A percentile compares a stretch with the other conserved stretches of the same genome.
phyloP scores from a whole-genome alignment of 192 early-diverging fungal species.

The Lobosporangium transversale region DNA sequence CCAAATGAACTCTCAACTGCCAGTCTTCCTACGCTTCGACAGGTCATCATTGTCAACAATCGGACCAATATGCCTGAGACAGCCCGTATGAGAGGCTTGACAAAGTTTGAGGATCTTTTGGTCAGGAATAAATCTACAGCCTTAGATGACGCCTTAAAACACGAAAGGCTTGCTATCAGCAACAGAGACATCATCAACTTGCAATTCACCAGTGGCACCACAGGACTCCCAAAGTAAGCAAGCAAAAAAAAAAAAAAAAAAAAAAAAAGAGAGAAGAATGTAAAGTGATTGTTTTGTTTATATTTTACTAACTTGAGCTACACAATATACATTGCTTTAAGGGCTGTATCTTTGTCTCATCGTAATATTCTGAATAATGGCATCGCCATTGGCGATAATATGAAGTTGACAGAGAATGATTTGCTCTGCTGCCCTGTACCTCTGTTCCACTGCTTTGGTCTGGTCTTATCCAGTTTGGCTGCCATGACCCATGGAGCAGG shows the following conservation, averaged over 20 bases:
- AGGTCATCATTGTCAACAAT: conserved; percentile 48
- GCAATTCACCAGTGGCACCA: conserved; percentile 65
- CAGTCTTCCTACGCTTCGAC: conserved; percentile 37
- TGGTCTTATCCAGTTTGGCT: conserved; percentile 59
- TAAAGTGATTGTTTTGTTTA: too few species aligned
- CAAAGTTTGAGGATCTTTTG: conserved; percentile 35
- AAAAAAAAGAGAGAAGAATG: too few species aligned
- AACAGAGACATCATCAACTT: conserved; percentile 58
- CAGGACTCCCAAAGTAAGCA: conserved; percentile 57
- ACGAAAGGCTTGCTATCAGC: conserved; percentile 14
- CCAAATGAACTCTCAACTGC: conserved; percentile 29
- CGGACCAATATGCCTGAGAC: conserved; percentile 18
- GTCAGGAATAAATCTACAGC: not conserved
- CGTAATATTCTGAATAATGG: conserved; percentile 62
- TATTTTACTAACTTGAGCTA: too few species aligned
- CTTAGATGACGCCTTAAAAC: conserved; percentile 6
- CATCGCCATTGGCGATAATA: conserved; percentile 49
- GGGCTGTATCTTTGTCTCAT: conserved; percentile 55
- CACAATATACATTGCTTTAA: too few species aligned
- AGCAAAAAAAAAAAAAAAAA: not conserved
- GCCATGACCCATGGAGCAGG: conserved; percentile 56
- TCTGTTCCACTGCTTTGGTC: conserved; percentile 65
- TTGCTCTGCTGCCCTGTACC: conserved; percentile 59
- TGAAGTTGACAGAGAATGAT: conserved; percentile 53
- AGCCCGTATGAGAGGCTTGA: conserved; percentile 31